phyloP scores from a whole-genome alignment of 2,329 filamentous ascomycete genomes.

The Paecilomyces fulvus region DNA sequence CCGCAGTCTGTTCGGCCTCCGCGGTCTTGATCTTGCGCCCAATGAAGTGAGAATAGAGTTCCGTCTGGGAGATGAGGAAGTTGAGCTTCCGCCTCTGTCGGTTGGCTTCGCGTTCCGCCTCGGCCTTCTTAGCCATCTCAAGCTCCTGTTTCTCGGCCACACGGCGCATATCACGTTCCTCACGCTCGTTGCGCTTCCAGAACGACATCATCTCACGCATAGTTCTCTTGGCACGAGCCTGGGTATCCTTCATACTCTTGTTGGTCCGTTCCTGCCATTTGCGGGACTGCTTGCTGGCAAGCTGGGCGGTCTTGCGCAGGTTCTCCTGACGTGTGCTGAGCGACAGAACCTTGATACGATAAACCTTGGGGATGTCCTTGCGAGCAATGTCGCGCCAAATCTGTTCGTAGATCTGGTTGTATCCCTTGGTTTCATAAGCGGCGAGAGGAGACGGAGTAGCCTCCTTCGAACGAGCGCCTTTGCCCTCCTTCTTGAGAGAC shows the following conservation, averaged over 20 bases:
- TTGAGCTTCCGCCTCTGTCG: constrained; percentile 98
- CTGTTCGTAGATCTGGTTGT: constrained; percentile 94
- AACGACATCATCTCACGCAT: constrained; percentile 99
- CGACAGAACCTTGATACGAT: constrained; percentile 77
- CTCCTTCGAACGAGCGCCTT: constrained; percentile 33
- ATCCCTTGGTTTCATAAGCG: constrained; percentile 78
- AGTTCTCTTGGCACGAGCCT: constrained; percentile 90
- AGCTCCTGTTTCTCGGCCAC: constrained; percentile 92
- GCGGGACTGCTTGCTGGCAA: constrained; percentile 94
- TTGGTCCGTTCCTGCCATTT: constrained; percentile 97
- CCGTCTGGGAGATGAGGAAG: constrained; percentile 97
- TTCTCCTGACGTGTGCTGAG: constrained; percentile 87
- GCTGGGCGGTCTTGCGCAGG: constrained; percentile 90
- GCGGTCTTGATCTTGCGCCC: constrained; percentile 98
- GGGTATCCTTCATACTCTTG: constrained; percentile 96
- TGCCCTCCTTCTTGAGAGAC: constrained; percentile 36
- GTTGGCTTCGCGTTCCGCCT: constrained; percentile 94
- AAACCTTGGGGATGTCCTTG: constrained; percentile 89
- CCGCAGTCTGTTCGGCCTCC: constrained; percentile 87
- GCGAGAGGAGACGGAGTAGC: constrained; percentile 45
- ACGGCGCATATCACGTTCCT: constrained; percentile 90
- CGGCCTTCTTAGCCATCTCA: constrained; percentile 91
- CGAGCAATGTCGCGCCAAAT: constrained; percentile 93
- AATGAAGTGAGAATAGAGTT: constrained; percentile 98
- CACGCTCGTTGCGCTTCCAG: constrained; percentile 98